phyloP scores from a whole-genome alignment of 2,329 filamentous ascomycete genomes.

The Orbilia oligospora region DNA sequence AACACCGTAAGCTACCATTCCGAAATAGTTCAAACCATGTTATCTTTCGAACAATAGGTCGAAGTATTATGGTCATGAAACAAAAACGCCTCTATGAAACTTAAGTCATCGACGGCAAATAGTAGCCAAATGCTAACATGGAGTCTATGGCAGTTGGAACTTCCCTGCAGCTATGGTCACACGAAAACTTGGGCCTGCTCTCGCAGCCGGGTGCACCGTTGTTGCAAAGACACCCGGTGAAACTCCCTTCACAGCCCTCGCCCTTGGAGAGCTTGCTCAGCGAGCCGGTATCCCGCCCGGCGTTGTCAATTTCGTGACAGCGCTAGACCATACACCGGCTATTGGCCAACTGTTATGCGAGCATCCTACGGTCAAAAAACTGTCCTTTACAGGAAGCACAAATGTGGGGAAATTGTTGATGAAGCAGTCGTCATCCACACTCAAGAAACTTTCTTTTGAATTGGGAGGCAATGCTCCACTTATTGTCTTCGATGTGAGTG shows the following conservation, averaged over 20 bases:
- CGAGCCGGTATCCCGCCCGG: constrained; percentile 91
- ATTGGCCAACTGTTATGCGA: constrained; percentile 84
- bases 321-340: constrained; percentile 81
- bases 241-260: constrained; percentile 91
- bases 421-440: constrained; percentile 85
- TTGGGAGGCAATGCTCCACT: constrained; percentile 96
- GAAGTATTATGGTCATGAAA: constrained; percentile 34
- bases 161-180: constrained; percentile 85
- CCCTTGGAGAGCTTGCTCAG: constrained; percentile 86
- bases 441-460: constrained; percentile 91
- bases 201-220: constrained; percentile 95
- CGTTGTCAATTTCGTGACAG: constrained; percentile 89
- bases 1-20: constrained; percentile 73
- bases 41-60: constrained; percentile 20
- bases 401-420: constrained; percentile 81
- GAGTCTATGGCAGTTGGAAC: constrained; percentile 75
- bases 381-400: constrained; percentile 92
- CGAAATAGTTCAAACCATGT: constrained; percentile 41
- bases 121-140: constrained; percentile 36
- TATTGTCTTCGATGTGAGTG: constrained; percentile 83
- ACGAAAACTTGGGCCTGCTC: constrained; percentile 78
- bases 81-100: constrained; percentile 23
- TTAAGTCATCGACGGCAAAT: constrained; percentile 22
- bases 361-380: constrained; percentile 82
- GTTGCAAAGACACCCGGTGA: constrained; percentile 92